Percentiles rank a stretch among this genome's conserved stretches.
Conservation (phyloP, 176 grass and related monocot genomes). For the Ampelocalamus luodianensis region DNA sequence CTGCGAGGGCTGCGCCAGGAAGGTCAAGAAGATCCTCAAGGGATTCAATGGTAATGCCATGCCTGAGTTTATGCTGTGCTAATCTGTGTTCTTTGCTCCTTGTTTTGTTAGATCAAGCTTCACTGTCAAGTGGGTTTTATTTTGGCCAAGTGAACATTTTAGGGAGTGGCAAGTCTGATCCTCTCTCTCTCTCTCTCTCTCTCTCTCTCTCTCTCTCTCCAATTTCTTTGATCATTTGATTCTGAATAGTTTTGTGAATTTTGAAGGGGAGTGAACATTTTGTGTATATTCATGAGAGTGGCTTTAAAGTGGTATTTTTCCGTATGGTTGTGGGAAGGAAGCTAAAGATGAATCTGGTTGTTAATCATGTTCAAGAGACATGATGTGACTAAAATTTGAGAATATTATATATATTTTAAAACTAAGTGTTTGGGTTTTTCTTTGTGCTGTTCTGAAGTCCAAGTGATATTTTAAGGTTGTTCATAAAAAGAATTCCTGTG, state of each 20-base stretch:
- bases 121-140: neutral
- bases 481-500: neutral
- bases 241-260: neutral
- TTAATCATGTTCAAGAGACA: neutral
- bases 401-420: neutral
- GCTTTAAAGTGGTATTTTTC: neutral
- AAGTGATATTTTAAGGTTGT: conserved; percentile 13
- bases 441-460: conserved; percentile 34
- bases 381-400: neutral
- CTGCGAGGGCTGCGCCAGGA: conserved; percentile 89
- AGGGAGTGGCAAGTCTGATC: neutral
- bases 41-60: conserved; percentile 67
- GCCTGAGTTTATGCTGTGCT: neutral
- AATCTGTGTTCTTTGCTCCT: neutral
- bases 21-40: conserved; percentile 84
- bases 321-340: neutral
- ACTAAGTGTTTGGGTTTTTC: conserved; percentile 22
- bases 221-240: neutral
- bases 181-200: neutral
- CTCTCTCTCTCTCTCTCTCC: no score
- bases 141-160: conserved; percentile 8
- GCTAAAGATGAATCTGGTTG: conserved; percentile 11
- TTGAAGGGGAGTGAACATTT: neutral
- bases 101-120: conserved; percentile 18
- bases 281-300: neutral